Percentiles rank a stretch among this genome's conserved stretches.
Conservation (phyloP, 306 rosid species). For the Acacia acuminata region DNA sequence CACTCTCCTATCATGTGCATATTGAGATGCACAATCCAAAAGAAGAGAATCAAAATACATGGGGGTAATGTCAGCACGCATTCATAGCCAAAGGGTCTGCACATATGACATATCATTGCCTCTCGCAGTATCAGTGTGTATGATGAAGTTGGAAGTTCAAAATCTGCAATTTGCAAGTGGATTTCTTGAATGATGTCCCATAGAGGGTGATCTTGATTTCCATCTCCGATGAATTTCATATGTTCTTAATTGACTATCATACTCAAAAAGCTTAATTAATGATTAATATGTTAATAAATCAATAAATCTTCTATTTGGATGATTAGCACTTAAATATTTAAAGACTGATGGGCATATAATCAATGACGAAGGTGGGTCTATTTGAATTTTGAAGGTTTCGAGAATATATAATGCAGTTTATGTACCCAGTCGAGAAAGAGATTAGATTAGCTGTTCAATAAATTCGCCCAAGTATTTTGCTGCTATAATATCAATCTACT, state of each 20-base stretch:
- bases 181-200: neutral
- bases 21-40: neutral
- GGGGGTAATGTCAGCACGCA: neutral
- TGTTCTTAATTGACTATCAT: conserved; percentile 10
- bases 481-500: neutral
- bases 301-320: neutral
- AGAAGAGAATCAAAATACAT: neutral
- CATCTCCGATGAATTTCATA: neutral
- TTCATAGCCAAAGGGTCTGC: neutral
- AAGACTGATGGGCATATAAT: conserved; percentile 12
- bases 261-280: neutral
- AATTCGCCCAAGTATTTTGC: neutral
- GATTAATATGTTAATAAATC: neutral
- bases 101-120: neutral
- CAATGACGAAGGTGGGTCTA: neutral
- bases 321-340: neutral
- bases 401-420: conserved; percentile 13
- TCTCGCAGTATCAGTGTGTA: neutral
- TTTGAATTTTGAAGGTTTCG: conserved; percentile 27
- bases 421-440: neutral
- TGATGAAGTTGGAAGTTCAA: neutral
- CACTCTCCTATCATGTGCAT: neutral
- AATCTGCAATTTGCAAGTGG: neutral
- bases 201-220: neutral
- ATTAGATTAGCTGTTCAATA: neutral